Evolutionary conservation across 2,329 filamentous ascomycete species (phyloP), one percentile per base, ranked within the genome.

Genomic region (Clarireedia sp.): DNA sequence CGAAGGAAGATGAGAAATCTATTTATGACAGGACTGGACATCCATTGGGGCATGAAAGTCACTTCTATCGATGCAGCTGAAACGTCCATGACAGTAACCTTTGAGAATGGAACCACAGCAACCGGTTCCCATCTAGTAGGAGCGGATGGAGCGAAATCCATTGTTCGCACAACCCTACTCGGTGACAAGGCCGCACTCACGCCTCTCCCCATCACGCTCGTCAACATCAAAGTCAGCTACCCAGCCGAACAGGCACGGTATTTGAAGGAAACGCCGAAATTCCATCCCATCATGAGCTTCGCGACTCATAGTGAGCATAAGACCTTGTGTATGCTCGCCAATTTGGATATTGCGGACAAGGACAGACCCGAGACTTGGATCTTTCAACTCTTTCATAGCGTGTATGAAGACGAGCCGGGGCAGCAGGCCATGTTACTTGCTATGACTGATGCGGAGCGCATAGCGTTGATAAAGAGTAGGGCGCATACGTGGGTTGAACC

Each of bases 81-180:
- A 12, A 48, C 44, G 10, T 26, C 23, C 2, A 21, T 54, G n/a
- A 48, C 36, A 2, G 44, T 36, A 6, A 48, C 23, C 3, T 54
- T 54, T 14, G 44, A 48, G 24, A n/a, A 54, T 24, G 44, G 44
- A 19, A 48, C 45, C 19, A 48, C 45, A 9, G 16, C 37, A n/a
- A 40, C 12, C 21, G 71, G 70, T 0, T 60, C 63, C 2, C 57
- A 74, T 5, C 63, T 74, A 2, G 64, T 74, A 10, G 72, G 72
- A 2, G 70, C 71, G 1, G 72, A 74, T 56, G 72, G 72, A 3
- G 60, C 64, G 8, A 59, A 66, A 10, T 74, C 70, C 3, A 52
- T 51, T 5, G 64, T 73, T 16, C 66, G 72, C 5, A 48, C 44
- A 5, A 26, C 10, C 37, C 36, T 54, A 12, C 36, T 54, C 23